These are phyloP conservation scores for Lactarius evosmus DNA, from an alignment of 768 basidiomycete genomes.

Conservation along the genomic window DNA sequence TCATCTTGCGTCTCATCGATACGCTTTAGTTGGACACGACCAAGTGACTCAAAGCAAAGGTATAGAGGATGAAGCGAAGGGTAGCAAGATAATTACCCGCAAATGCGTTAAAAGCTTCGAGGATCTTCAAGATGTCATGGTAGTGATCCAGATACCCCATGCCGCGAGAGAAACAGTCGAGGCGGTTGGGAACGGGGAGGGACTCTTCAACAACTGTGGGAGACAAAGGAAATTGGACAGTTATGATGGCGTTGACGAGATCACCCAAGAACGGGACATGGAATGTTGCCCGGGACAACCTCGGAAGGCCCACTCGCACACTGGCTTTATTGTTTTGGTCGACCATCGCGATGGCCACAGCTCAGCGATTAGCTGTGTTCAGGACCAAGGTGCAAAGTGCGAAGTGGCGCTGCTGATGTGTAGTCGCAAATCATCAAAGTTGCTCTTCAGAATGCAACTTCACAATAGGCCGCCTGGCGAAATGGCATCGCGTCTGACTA, in stretches of 20 bases:
- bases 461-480: slow-evolving; percentile 57
- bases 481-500: slow-evolving; percentile 95
- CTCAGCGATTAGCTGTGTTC: no score
- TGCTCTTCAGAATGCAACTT: background rate
- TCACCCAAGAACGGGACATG: no score
- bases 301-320: background rate
- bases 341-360: background rate
- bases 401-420: no score
- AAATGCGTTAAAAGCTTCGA: background rate
- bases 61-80: background rate
- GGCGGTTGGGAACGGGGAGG: no score
- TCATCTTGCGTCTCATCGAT: background rate
- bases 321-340: background rate
- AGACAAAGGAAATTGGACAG: background rate
- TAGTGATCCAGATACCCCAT: background rate
- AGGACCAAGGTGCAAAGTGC: no score
- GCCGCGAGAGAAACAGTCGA: no score
- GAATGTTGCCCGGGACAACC: no score
- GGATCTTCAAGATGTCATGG: background rate
- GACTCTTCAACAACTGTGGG: background rate
- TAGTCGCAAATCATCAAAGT: background rate
- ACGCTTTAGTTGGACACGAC: background rate
- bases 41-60: background rate
- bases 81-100: background rate
- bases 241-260: background rate